Percentiles rank a stretch among this genome's conserved stretches.
These are phyloP conservation scores for Botrytis elliptica DNA, from an alignment of 2,329 filamentous ascomycete genomes.

Conservation along the genomic window DNA sequence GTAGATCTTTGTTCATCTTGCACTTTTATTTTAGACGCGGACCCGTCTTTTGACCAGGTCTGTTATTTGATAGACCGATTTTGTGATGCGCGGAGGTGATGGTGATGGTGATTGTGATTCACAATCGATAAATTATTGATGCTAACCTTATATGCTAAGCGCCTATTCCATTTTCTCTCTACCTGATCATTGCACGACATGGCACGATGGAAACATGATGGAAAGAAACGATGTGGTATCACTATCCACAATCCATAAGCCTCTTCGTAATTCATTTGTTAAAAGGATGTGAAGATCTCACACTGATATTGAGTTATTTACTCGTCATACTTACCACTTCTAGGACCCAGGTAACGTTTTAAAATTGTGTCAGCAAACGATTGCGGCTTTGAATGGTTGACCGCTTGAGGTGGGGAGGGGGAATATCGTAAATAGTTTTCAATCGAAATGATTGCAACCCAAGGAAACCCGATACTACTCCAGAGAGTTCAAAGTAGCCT, in stretches of 20 bases:
- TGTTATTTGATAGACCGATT: neutral
- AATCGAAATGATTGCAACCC: neutral
- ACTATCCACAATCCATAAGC: neutral
- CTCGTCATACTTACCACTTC: neutral
- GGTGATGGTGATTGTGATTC: slow-evolving; percentile 5
- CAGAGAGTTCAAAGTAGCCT: neutral
- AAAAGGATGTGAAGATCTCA: neutral
- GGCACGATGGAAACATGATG: neutral
- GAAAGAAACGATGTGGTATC: neutral
- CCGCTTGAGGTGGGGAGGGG: neutral
- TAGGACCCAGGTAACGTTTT: neutral
- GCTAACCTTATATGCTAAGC: neutral
- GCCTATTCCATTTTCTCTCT: neutral
- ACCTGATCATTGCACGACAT: neutral
- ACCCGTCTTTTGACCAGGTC: neutral
- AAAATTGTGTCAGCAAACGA: slow-evolving; percentile 7
- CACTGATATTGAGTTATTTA: neutral
- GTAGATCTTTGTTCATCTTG: neutral
- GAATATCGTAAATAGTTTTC: neutral
- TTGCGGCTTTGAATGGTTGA: neutral
- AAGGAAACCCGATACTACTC: neutral
- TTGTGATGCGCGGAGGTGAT: neutral
- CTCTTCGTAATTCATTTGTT: neutral
- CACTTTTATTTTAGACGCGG: neutral
- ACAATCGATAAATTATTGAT: neutral